These are phyloP conservation scores for Chaetomiaceae sp. DNA, from an alignment of 2,329 filamentous ascomycete genomes.

Conservation along the genomic window DNA sequence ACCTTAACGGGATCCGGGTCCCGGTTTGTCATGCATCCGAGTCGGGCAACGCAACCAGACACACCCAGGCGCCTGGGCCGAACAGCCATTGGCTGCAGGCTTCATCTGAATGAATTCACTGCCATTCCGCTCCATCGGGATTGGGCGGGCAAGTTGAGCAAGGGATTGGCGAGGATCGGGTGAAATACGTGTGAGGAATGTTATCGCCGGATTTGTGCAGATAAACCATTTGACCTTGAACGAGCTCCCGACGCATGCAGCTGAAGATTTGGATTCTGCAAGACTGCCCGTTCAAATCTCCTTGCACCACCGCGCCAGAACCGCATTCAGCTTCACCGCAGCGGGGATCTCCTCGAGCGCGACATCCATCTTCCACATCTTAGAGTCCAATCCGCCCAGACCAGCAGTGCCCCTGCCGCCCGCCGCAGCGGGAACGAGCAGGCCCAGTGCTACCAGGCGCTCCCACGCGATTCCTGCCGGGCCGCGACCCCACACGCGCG, in stretches of 20 bases:
- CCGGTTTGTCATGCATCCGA: background rate
- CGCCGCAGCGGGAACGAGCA: conserved; percentile 60
- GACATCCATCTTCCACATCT: conserved; percentile 73
- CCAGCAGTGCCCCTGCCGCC: conserved; percentile 32
- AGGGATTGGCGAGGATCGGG: too few relatives aligned
- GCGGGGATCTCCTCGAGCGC: conserved; percentile 71
- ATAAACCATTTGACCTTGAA: too few relatives aligned
- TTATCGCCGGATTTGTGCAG: too few relatives aligned
- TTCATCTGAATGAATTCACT: too few relatives aligned
- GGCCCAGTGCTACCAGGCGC: conserved; percentile 59
- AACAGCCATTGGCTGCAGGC: too few relatives aligned
- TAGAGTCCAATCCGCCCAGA: conserved; percentile 54
- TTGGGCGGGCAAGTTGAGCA: too few relatives aligned
- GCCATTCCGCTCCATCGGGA: too few relatives aligned
- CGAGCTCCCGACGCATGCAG: background rate
- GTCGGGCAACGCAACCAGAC: background rate
- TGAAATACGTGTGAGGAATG: too few relatives aligned
- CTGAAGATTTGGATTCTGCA: too few relatives aligned
- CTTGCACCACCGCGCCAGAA: conserved; percentile 69
- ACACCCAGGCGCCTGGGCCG: too few relatives aligned
- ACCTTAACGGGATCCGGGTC: background rate
- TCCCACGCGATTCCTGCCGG: conserved; percentile 74
- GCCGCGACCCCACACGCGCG: conserved; percentile 69
- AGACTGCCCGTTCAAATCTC: conserved; percentile 53
- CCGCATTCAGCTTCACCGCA: conserved; percentile 52